phyloP scores from a whole-genome alignment of 805 yeast species.

The Candida boidinii region DNA sequence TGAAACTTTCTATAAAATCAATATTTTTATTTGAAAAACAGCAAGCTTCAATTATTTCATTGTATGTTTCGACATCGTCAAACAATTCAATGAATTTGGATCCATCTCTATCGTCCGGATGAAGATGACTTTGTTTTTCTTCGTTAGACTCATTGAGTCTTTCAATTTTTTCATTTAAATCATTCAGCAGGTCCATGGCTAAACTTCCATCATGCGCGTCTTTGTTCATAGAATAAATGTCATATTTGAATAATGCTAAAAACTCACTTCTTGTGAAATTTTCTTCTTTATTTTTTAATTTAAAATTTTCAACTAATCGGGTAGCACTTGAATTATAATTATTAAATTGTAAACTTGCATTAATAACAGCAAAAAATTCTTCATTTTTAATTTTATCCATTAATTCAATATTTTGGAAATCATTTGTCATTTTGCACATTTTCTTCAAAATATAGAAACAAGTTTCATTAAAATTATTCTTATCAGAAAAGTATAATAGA shows the following conservation, averaged over 20 bases:
- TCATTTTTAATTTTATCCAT: slow-evolving; percentile 14
- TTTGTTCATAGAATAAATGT: slow-evolving; percentile 7
- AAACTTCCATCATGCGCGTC: slow-evolving; percentile 12
- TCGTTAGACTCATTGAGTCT: slow-evolving; percentile 1
- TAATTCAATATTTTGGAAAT: slow-evolving; percentile 1
- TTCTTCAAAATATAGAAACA: slow-evolving; percentile 12
- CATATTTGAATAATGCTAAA: slow-evolving; percentile 17
- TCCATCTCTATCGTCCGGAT: no score
- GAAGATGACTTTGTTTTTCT: no score
- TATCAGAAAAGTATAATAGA: slow-evolving; percentile 20
- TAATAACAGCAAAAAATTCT: slow-evolving; percentile 17
- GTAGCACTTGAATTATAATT: slow-evolving; percentile 9
- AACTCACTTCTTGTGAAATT: slow-evolving; percentile 15
- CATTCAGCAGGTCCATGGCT: slow-evolving; percentile 25
- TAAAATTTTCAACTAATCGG: slow-evolving; percentile 9
- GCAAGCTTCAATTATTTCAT: slow-evolving; percentile 16
- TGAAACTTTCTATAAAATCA: slow-evolving; percentile 16
- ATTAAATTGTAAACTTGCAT: slow-evolving; percentile 16
- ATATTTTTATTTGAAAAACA: slow-evolving; percentile 20
- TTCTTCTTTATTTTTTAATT: slow-evolving; percentile 2
- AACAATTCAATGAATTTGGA: no score
- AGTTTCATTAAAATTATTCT: slow-evolving; percentile 18
- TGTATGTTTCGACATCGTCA: slow-evolving; percentile 17
- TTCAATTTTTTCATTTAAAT: slow-evolving; percentile 8
- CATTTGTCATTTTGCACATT: slow-evolving; percentile 8